phyloP scores from a whole-genome alignment of 305 asterid species.

The Solanum hybrid region DNA sequence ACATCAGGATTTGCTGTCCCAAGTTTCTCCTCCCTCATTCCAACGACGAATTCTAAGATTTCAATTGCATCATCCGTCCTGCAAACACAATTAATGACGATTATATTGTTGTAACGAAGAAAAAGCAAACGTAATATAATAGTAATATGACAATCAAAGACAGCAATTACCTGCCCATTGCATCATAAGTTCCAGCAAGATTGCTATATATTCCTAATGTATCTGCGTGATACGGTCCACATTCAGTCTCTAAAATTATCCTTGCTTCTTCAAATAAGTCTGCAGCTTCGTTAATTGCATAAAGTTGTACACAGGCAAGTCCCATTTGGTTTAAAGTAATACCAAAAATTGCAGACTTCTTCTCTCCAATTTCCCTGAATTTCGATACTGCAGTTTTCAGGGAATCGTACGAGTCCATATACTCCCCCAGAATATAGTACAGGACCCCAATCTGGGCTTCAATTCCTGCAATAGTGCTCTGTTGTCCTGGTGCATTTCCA shows the following conservation, averaged over 20 bases:
- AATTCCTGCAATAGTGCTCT: conserved; percentile 66
- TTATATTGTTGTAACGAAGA: background rate
- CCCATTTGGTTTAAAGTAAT: conserved; percentile 87
- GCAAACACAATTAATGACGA: background rate
- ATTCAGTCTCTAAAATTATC: conserved; percentile 54
- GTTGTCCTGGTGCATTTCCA: conserved; percentile 64
- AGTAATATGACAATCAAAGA: background rate
- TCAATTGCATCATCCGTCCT: conserved; percentile 77
- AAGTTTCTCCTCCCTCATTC: conserved; percentile 78
- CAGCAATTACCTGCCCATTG: conserved; percentile 72
- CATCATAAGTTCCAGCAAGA: conserved; percentile 91
- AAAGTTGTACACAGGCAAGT: conserved; percentile 73
- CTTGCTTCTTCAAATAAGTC: conserved; percentile 72
- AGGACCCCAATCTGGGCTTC: conserved; percentile 94
- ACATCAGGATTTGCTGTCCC: conserved; percentile 92
- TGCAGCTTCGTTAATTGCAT: conserved; percentile 67
- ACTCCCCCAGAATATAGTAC: conserved; percentile 65
- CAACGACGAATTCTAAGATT: conserved; percentile 68
- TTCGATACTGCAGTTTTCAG: conserved; percentile 50
- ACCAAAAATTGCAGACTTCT: conserved; percentile 72
- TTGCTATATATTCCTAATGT: conserved; percentile 83
- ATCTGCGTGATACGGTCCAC: conserved; percentile 78
- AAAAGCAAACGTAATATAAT: background rate
- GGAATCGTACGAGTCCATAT: conserved; percentile 51
- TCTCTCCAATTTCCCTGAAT: conserved; percentile 57